Conservation (phyloP, 2,329 filamentous ascomycete genomes). For the Pyrenophora tritici-repentis region DNA sequence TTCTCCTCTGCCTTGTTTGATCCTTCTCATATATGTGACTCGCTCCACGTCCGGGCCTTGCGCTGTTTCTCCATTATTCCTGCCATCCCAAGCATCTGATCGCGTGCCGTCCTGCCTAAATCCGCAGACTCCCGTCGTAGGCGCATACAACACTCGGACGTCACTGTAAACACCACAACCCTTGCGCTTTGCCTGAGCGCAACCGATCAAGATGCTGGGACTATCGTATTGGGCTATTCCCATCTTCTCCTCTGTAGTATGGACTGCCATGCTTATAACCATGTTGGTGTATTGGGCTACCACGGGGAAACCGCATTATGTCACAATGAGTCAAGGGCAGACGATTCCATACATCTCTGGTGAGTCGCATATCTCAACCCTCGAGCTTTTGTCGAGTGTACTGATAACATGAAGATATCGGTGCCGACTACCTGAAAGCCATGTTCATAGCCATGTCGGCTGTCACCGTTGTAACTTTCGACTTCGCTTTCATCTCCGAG, state of each 20-base stretch:
- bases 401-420: conserved; percentile 55
- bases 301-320: conserved; percentile 61
- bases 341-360: conserved; percentile 75
- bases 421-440: conserved; percentile 68
- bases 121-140: conserved; percentile 7
- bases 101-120: conserved; percentile 7
- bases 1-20: conserved; percentile 6
- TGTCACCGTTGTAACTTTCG: conserved; percentile 77
- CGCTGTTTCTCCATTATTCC: conserved; percentile 2
- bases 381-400: neutral
- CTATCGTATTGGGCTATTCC: conserved; percentile 67
- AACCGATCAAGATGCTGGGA: conserved; percentile 34
- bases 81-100: conserved; percentile 1
- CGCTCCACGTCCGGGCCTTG: conserved; percentile 1
- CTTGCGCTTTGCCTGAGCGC: neutral
- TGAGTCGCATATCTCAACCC: conserved; percentile 21
- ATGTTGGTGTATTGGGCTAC: conserved; percentile 73
- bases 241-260: conserved; percentile 63
- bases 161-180: neutral
- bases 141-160: neutral
- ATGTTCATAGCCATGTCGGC: conserved; percentile 75
- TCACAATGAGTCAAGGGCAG: conserved; percentile 64
- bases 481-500: conserved; percentile 79
- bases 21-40: conserved; percentile 7
- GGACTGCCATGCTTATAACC: conserved; percentile 66